Evolutionary conservation across 192 early-diverging fungal species (phyloP).

Genomic region (Coemansia sp.): DNA sequence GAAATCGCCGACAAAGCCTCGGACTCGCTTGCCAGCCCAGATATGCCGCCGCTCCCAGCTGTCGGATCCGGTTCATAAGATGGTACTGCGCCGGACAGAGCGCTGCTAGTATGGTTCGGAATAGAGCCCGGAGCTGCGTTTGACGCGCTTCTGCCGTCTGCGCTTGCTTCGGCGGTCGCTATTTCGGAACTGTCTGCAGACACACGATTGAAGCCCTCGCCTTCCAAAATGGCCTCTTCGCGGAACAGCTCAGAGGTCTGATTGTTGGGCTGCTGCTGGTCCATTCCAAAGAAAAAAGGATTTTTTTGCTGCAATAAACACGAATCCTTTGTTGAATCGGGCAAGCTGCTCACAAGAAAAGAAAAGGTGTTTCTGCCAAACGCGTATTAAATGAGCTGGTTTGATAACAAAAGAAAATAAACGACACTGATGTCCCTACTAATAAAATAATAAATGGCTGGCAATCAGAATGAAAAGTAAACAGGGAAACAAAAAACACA

Average conservation of each 20-base stretch:
- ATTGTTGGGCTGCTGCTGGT: background rate
- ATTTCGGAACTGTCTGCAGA: background rate
- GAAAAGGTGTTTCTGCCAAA: background rate
- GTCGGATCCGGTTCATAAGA: background rate
- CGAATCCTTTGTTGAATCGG: background rate
- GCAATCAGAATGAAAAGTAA: constrained; percentile 1
- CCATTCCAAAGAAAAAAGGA: background rate
- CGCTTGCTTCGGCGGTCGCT: background rate
- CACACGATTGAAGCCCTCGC: background rate
- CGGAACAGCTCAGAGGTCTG: background rate
- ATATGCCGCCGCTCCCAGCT: background rate
- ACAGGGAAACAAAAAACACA: background rate
- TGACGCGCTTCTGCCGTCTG: background rate
- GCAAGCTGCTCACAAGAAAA: no score
- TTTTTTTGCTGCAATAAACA: background rate
- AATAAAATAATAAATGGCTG: background rate
- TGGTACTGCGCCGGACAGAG: background rate
- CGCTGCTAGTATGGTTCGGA: background rate
- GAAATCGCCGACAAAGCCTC: no score
- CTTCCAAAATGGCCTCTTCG: background rate
- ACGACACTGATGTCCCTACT: no score
- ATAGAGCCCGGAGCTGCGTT: background rate
- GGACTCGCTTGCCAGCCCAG: no score
- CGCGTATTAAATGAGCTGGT: background rate
- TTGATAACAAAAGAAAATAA: background rate